phyloP scores from a whole-genome alignment of 2,329 filamentous ascomycete genomes.

The Exophiala sp. region DNA sequence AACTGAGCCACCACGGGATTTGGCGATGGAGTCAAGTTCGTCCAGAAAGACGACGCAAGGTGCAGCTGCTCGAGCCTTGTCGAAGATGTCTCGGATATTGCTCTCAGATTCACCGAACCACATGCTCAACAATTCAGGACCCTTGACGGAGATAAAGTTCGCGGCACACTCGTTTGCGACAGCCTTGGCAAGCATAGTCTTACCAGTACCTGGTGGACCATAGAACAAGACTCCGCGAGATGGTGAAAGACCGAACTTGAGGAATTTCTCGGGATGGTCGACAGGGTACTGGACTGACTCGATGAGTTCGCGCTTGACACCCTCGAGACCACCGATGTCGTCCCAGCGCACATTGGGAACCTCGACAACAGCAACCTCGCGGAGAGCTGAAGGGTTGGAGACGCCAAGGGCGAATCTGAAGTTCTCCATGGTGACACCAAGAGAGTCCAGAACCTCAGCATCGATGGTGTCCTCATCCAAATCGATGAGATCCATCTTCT shows the following conservation, averaged over 20 bases:
- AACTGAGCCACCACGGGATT: conserved; percentile 94
- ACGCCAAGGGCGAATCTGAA: conserved; percentile 98
- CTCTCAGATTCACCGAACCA: conserved; percentile 99
- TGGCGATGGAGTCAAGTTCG: conserved; percentile 97
- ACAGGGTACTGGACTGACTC: conserved; percentile 99
- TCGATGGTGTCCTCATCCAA: conserved; percentile 99
- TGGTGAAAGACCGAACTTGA: conserved; percentile 98
- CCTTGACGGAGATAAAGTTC: conserved; percentile 99
- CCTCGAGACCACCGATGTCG: conserved; percentile 96
- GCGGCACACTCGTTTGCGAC: conserved; percentile 98
- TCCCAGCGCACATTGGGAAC: conserved; percentile 99
- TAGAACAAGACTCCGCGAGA: conserved; percentile 99
- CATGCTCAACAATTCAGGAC: conserved; percentile 96
- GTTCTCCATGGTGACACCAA: conserved; percentile 99
- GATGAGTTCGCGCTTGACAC: conserved; percentile 98
- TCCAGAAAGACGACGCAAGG: conserved; percentile 99
- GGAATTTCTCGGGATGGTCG: conserved; percentile 99
- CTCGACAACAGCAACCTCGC: conserved; percentile 97
- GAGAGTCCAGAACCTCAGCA: conserved; percentile 94
- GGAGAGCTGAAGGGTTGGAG: conserved; percentile 96
- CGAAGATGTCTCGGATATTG: conserved; percentile 99
- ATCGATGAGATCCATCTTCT: conserved; percentile 99
- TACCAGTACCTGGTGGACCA: conserved; percentile 98
- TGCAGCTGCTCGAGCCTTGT: conserved; percentile 96
- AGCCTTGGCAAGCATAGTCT: conserved; percentile 98